Base-by-base conservation (phyloP, 768 basidiomycete species). In the Amanita molliuscula region DNA sequence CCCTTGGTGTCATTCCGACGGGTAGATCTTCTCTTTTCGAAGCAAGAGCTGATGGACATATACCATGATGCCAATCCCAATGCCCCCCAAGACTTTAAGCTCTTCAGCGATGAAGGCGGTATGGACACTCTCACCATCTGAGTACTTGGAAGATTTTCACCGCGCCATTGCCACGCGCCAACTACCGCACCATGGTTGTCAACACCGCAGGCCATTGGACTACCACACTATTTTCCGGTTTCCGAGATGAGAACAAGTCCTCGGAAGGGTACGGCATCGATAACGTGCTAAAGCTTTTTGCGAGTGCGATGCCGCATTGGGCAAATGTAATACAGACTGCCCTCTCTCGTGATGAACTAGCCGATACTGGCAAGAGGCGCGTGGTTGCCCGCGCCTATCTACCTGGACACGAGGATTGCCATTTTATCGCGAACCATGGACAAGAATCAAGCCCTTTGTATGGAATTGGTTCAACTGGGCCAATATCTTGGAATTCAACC, bases 181-280 rank as follows among this genome's bases (percentile, higher is more conserved):
- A 78, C 54, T 85, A 82, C 60, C 72, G 72, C 36, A 83, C 81
- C 8, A 66, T 85, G 61, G 57, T 85, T 50, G 73, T 77, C 23
- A 80, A 73, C 62, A 84, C 82, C 0, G 83, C 65, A 3, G 82
- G 82, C 0, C 83, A 84, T 59, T 85, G 83, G 83, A 84, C 81
- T 1, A 75, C 76, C 4, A 74, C 71, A 0, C 56, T 79, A 20
- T 73, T 84, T 58, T 59, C 62, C 6, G 67, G 65, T 7, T 65
- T 65, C 40, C 52, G 55, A 3, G 53, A 61, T 21, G 57, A 58
- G 28, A 47, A 33, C 9, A 58, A 64, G 43, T 41, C 54, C 2
- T 55, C 62, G 21, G 65, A 64, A 1, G 74, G 73, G 13, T 65
- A 68, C 16, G 81, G 79, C 1, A 77, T 81, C 48, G 67, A 71